Percentiles rank a stretch among this genome's conserved stretches.
Conservation (phyloP, 2,329 filamentous ascomycete species). For the Cytospora leucostoma region DNA sequence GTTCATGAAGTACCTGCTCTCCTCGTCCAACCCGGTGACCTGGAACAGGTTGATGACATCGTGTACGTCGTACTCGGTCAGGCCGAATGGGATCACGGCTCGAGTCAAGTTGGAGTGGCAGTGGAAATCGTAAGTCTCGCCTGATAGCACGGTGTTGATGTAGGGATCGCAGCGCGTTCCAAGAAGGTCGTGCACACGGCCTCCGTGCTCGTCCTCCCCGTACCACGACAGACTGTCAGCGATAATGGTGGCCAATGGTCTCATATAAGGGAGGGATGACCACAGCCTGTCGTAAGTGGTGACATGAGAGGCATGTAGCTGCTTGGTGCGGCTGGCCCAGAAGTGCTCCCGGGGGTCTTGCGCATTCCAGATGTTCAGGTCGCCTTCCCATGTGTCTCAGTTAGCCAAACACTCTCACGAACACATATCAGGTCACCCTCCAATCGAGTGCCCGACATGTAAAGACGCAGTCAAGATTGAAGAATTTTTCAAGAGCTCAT, state of each 20-base stretch:
- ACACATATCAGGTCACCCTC: neutral
- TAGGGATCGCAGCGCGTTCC: conserved; percentile 86
- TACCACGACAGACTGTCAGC: conserved; percentile 66
- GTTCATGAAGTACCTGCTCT: conserved; percentile 77
- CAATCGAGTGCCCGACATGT: neutral
- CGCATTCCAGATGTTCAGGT: conserved; percentile 79
- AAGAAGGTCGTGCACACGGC: conserved; percentile 74
- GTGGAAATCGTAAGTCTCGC: conserved; percentile 75
- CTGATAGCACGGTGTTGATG: conserved; percentile 72
- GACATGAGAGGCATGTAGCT: conserved; percentile 77
- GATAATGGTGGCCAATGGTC: conserved; percentile 72
- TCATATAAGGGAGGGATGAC: conserved; percentile 75
- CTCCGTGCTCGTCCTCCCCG: conserved; percentile 62
- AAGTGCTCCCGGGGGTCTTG: conserved; percentile 78
- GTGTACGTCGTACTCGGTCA: conserved; percentile 75
- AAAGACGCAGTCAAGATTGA: too few relatives aligned
- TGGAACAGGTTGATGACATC: conserved; percentile 88
- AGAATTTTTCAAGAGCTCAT: neutral
- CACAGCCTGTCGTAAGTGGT: conserved; percentile 72
- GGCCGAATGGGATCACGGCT: conserved; percentile 67
- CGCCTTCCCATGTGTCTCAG: conserved; percentile 48
- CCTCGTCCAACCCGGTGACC: conserved; percentile 72
- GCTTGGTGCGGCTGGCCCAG: conserved; percentile 78
- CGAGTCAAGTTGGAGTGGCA: conserved; percentile 81
- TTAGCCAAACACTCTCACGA: neutral